These are phyloP conservation scores for Amniculicola lignicola DNA, from an alignment of 495 filamentous ascomycete genomes.

Conservation along the genomic window DNA sequence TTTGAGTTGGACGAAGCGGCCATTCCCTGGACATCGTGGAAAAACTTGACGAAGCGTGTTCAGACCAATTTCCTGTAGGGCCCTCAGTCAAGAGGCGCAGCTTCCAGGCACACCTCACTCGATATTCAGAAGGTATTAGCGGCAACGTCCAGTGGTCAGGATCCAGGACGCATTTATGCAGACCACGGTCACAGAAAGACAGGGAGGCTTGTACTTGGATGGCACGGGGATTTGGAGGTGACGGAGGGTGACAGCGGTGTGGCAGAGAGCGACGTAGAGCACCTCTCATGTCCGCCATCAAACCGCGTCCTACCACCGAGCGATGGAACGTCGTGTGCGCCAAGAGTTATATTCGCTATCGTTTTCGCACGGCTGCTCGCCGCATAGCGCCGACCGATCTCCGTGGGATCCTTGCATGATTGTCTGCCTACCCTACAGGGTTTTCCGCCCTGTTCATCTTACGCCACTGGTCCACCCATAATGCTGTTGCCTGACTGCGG, in stretches of 20 bases:
- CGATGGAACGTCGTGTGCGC: too few relatives aligned
- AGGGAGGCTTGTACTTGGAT: conserved; percentile 19
- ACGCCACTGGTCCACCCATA: too few relatives aligned
- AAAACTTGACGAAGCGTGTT: conserved; percentile 1
- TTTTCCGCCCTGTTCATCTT: too few relatives aligned
- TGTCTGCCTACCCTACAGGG: too few relatives aligned
- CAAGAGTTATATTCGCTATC: too few relatives aligned
- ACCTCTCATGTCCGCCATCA: conserved; percentile 2
- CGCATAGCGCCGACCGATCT: too few relatives aligned
- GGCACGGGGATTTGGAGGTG: too few relatives aligned
- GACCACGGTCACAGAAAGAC: conserved; percentile 12
- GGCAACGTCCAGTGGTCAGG: conserved; percentile 9
- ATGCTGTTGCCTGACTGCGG: too few relatives aligned
- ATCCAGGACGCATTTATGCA: conserved; percentile 14
- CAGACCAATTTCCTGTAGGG: conserved; percentile 4
- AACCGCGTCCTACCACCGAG: background rate
- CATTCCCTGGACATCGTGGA: conserved; percentile 1
- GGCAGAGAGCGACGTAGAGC: conserved; percentile 20
- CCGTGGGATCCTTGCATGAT: too few relatives aligned
- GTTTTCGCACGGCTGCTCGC: too few relatives aligned
- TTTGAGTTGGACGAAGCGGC: background rate
- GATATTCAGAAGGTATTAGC: conserved; percentile 7
- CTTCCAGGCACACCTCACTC: too few relatives aligned
- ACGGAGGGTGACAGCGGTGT: too few relatives aligned
- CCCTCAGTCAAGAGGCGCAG: conserved; percentile 1